Conservation (phyloP, 2,329 filamentous ascomycete genomes). For the Colletotrichum endophyticum region DNA sequence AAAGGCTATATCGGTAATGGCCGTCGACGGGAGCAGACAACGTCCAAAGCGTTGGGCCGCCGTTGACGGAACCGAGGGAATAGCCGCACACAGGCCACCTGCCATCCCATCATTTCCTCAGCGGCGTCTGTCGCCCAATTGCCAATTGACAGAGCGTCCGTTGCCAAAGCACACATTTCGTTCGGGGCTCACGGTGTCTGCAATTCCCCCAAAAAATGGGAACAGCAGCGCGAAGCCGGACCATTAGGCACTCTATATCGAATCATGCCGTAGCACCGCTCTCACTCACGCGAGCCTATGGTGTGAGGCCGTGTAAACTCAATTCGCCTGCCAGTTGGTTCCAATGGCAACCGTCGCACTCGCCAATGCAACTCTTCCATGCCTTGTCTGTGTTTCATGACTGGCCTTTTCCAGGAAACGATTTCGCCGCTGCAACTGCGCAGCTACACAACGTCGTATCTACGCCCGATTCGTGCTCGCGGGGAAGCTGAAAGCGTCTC, state of each 20-base stretch:
- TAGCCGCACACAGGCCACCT: constrained; percentile 3
- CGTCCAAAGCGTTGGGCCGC: not conserved
- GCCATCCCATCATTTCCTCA: not conserved
- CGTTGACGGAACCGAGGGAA: not conserved
- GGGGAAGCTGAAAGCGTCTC: not conserved
- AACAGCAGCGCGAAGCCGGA: not conserved
- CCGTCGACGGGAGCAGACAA: not conserved
- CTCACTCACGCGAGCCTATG: not conserved
- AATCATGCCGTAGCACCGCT: not conserved
- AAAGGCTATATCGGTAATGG: not conserved
- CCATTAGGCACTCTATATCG: not conserved
- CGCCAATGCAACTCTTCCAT: not conserved
- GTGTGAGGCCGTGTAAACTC: not conserved
- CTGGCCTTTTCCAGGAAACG: not conserved
- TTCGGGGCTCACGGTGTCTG: not conserved
- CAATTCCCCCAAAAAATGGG: not conserved
- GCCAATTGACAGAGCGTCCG: not conserved
- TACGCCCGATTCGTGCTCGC: not conserved
- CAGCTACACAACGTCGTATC: not conserved
- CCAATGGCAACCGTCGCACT: not conserved
- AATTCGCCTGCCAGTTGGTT: not conserved
- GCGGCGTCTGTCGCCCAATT: not conserved
- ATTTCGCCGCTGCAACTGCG: not conserved
- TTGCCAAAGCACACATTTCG: not conserved
- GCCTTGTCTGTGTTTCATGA: constrained; percentile 4